Conservation (phyloP, 352 stramenopile genomes). For the Phytophthora tubulina region DNA sequence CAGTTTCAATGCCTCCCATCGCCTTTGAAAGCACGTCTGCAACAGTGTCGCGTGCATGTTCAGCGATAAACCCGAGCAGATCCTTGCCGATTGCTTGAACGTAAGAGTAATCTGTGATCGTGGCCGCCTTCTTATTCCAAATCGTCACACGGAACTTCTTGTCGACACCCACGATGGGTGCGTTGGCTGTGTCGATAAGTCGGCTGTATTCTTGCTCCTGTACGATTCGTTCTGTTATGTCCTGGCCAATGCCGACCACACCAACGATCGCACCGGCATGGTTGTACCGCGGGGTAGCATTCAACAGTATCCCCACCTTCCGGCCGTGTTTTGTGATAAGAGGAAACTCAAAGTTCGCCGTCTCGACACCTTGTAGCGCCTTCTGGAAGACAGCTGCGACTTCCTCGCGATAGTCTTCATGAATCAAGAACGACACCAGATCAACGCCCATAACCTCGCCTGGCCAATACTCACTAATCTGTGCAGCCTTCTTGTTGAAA, state of each 20-base stretch:
- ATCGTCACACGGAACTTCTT: conserved; percentile 83
- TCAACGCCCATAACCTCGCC: conserved; percentile 89
- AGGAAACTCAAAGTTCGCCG: conserved; percentile 84
- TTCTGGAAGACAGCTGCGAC: conserved; percentile 79
- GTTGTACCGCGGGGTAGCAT: conserved; percentile 76
- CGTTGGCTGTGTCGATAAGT: conserved; percentile 86
- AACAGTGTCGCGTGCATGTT: conserved; percentile 72
- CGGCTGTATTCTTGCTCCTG: conserved; percentile 87
- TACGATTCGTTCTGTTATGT: conserved; percentile 83
- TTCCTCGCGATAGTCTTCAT: conserved; percentile 68
- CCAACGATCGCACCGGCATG: conserved; percentile 69
- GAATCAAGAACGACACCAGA: conserved; percentile 85
- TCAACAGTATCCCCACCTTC: conserved; percentile 83
- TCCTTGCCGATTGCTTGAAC: conserved; percentile 88
- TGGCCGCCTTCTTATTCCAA: conserved; percentile 94
- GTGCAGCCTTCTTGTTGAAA: conserved; percentile 93
- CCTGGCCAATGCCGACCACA: conserved; percentile 84
- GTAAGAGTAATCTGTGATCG: conserved; percentile 89
- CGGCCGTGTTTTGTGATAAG: conserved; percentile 83
- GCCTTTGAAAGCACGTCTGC: conserved; percentile 74
- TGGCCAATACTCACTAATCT: conserved; percentile 89
- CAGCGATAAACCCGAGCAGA: conserved; percentile 74
- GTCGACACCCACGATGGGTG: conserved; percentile 88
- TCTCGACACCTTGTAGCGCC: conserved; percentile 71
- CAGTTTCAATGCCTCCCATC: conserved; percentile 67